These are phyloP conservation scores for Cetraspora pellucida DNA, from an alignment of 192 early-diverging fungal genomes.

Conservation along the genomic window DNA sequence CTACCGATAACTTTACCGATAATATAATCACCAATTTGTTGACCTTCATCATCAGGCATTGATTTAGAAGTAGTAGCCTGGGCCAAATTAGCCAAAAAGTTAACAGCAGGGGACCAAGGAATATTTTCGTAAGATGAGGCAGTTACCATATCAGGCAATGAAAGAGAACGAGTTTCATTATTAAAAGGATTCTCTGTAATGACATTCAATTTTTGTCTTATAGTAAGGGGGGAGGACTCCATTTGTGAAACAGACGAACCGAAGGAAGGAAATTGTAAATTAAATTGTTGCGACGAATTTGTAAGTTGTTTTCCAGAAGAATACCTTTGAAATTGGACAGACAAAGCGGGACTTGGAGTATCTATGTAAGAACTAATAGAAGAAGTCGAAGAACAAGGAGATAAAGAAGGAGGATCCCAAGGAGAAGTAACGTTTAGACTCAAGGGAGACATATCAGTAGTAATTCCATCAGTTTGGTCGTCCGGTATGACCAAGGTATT, in stretches of 20 bases:
- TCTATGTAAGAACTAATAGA: constrained; percentile 19
- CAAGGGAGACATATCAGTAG: background rate
- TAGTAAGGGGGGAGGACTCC: too few species aligned
- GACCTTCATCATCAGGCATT: constrained; percentile 61
- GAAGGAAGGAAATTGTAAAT: background rate
- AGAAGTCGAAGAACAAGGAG: constrained; percentile 30
- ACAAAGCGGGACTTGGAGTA: background rate
- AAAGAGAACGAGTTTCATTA: background rate
- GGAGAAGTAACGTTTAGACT: background rate
- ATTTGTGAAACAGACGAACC: too few species aligned
- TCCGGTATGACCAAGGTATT: background rate
- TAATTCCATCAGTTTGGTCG: background rate
- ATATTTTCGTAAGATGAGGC: background rate
- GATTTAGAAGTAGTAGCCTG: background rate
- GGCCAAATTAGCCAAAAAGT: constrained; percentile 33
- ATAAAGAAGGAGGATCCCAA: constrained; percentile 15
- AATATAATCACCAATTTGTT: constrained; percentile 72
- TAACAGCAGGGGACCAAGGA: constrained; percentile 42
- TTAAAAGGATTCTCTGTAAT: background rate
- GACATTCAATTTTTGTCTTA: background rate
- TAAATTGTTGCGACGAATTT: background rate
- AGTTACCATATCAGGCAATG: background rate
- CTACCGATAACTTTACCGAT: constrained; percentile 70
- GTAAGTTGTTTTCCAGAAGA: background rate
- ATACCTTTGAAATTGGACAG: background rate